Conservation (phyloP, 2,329 filamentous ascomycete genomes). For the Chaetomium olivaceum region DNA sequence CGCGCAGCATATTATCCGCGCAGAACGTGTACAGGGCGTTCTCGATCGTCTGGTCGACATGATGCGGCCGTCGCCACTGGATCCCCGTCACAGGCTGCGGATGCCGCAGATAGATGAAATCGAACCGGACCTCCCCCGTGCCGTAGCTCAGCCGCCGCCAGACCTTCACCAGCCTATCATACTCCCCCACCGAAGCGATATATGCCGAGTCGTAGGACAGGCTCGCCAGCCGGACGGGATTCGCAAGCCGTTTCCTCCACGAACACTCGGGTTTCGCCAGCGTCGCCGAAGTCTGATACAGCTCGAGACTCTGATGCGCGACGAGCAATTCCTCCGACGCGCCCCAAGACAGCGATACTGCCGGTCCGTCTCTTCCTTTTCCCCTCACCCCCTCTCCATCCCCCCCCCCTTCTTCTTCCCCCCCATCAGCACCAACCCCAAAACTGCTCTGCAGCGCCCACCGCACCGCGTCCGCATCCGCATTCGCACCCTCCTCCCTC, state of each 20-base stretch:
- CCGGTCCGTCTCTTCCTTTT: conserved; percentile 46
- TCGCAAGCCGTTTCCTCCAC: conserved; percentile 77
- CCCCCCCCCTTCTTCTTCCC: conserved; percentile 29
- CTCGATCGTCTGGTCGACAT: conserved; percentile 75
- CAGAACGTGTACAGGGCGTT: conserved; percentile 91
- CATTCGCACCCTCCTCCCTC: conserved; percentile 66
- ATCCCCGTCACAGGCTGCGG: conserved; percentile 76
- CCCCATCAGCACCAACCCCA: conserved; percentile 41
- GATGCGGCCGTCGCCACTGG: conserved; percentile 79
- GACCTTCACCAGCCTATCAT: conserved; percentile 85
- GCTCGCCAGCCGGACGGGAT: conserved; percentile 68
- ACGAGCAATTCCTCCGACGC: conserved; percentile 80
- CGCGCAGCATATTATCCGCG: conserved; percentile 73
- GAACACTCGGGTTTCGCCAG: conserved; percentile 50
- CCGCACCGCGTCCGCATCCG: conserved; percentile 65
- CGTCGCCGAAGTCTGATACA: conserved; percentile 58
- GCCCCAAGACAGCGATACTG: conserved; percentile 75
- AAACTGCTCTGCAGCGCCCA: conserved; percentile 67
- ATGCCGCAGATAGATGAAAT: conserved; percentile 88
- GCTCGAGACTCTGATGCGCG: conserved; percentile 66
- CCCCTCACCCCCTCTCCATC: conserved; percentile 22
- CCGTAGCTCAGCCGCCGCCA: conserved; percentile 89
- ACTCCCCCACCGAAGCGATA: conserved; percentile 75
- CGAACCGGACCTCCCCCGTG: conserved; percentile 79
- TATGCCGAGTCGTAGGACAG: conserved; percentile 87